Conservation (phyloP, 345 rosid species). For the Eucalyptus sp. region DNA sequence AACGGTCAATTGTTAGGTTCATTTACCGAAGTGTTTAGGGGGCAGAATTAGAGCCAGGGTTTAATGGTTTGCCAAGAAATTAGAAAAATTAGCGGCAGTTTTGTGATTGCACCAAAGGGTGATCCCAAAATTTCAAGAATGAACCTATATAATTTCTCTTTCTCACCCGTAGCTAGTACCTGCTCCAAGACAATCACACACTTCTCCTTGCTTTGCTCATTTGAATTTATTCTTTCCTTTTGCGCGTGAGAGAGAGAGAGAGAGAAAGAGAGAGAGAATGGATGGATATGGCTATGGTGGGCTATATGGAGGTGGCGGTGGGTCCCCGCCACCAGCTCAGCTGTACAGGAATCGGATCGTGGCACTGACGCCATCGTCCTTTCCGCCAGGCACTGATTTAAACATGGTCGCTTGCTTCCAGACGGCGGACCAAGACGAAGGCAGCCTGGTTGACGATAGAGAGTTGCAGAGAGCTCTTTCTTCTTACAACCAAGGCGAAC, state of each 20-base stretch:
- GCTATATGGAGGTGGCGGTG: background rate
- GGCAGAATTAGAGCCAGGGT: background rate
- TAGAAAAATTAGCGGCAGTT: background rate
- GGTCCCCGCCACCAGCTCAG: background rate
- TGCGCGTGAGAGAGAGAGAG: background rate
- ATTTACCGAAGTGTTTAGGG: background rate
- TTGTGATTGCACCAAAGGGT: background rate
- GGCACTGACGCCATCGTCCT: constrained; percentile 54
- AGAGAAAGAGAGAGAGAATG: background rate
- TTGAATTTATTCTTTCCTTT: background rate
- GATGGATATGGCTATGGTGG: background rate
- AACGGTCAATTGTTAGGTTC: background rate
- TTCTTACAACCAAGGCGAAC: constrained; percentile 43
- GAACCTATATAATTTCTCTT: background rate
- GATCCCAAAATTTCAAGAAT: background rate
- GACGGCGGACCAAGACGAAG: constrained; percentile 69
- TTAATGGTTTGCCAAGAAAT: background rate
- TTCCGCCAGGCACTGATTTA: constrained; percentile 75
- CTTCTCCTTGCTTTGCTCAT: background rate
- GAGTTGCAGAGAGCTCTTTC: constrained; percentile 83
- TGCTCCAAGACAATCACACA: background rate
- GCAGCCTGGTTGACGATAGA: constrained; percentile 71
- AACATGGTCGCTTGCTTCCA: constrained; percentile 67
- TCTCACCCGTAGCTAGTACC: background rate
- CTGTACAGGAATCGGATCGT: constrained; percentile 52